Evolutionary conservation across 352 stramenopile species (phyloP).

Genomic region (Albugo candida): DNA sequence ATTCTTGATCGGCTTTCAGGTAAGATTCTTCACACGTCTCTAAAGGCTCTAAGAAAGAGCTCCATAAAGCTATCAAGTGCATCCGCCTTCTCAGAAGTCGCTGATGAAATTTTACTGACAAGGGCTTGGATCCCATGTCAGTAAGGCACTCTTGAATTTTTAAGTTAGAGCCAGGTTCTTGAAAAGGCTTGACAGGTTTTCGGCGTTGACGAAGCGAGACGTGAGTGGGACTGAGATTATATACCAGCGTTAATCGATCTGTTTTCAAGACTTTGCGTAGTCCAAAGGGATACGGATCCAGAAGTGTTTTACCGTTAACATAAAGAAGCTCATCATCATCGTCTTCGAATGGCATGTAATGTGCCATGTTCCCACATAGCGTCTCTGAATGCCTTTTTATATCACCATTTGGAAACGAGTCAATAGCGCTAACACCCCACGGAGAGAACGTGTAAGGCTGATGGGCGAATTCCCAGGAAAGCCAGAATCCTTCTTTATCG

Average conservation of each 20-base stretch:
- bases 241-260: constrained; percentile 11
- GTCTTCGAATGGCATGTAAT: constrained; percentile 6
- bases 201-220: constrained; percentile 23
- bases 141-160: constrained; percentile 18
- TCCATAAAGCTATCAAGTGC: constrained; percentile 15
- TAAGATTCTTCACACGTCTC: constrained; percentile 1
- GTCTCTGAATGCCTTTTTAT: constrained; percentile 30
- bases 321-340: constrained; percentile 15
- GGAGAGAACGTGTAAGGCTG: constrained; percentile 39
- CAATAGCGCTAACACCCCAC: constrained; percentile 31
- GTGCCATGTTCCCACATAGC: constrained; percentile 19
- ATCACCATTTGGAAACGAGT: constrained; percentile 25
- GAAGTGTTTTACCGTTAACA: constrained; percentile 20
- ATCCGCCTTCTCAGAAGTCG: constrained; percentile 16
- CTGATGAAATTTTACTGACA: constrained; percentile 14
- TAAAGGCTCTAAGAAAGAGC: constrained; percentile 7
- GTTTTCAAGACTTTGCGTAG: constrained; percentile 14
- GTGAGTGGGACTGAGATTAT: constrained; percentile 27
- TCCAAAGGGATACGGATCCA: constrained; percentile 12
- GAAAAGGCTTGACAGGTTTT: not conserved
- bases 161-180: not conserved
- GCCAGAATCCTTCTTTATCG: constrained; percentile 59
- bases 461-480: constrained; percentile 39
- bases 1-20: no score
- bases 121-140: constrained; percentile 14